Percentiles rank a stretch among this genome's conserved stretches.
phyloP scores from a whole-genome alignment of 768 basidiomycete genomes.

The Boletus sp. region DNA sequence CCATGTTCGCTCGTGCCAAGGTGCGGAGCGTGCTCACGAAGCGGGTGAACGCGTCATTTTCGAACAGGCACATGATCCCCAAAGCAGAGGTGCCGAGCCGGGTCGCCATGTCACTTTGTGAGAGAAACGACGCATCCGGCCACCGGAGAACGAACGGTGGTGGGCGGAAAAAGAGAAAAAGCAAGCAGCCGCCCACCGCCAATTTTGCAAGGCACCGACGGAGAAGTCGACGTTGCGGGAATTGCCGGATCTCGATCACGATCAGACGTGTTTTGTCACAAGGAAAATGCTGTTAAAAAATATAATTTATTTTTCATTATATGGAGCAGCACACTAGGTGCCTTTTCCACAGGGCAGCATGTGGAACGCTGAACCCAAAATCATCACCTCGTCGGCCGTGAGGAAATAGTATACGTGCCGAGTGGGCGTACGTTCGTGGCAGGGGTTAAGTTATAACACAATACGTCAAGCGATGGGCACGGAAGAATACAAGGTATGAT shows the following conservation, averaged over 20 bases:
- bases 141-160: background rate
- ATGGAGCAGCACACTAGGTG: constrained; percentile 9
- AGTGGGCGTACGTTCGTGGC: background rate
- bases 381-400: constrained; percentile 8
- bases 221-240: constrained; percentile 16
- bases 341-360: constrained; percentile 9
- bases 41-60: background rate
- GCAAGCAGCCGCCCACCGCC: background rate
- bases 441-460: constrained; percentile 13
- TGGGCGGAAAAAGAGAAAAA: background rate
- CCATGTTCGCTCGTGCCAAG: constrained; percentile 7
- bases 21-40: constrained; percentile 12
- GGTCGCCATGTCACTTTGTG: constrained; percentile 11
- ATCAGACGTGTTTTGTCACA: constrained; percentile 11
- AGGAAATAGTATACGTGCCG: constrained; percentile 15
- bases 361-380: constrained; percentile 8
- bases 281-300: background rate
- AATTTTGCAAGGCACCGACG: constrained; percentile 24
- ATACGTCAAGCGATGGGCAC: constrained; percentile 10
- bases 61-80: constrained; percentile 10
- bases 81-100: background rate
- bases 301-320: constrained; percentile 5
- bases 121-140: constrained; percentile 3
- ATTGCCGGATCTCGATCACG: constrained; percentile 25
- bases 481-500: constrained; percentile 23